Base-by-base conservation (phyloP, 225 moss, liverwort and hornwort species). In the Marchantia polymorpha region DNA sequence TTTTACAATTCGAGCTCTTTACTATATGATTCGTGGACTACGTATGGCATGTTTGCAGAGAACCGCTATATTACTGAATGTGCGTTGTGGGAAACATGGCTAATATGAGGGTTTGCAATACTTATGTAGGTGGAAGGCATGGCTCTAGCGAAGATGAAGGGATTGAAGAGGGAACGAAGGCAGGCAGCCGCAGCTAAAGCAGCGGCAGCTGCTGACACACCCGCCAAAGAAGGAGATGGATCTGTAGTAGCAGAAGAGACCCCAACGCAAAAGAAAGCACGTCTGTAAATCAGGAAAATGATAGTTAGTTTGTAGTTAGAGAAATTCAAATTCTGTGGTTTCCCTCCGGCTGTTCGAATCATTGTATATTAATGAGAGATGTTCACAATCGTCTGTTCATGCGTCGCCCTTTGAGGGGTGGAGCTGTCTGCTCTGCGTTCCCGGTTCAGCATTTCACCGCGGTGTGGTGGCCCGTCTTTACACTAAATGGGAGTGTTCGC, bases 81-180 rank as follows among this genome's bases (percentile, higher is more conserved):
- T 46, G 48, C 46, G 31, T 7, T 20, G 13, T 19, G 15, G 12
- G 29, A 74, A 74, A 26, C 23, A 52, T 25, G 26, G 14, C 12
- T 59, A 59, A 69, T 46, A 11, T 39, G 69, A 15, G 52, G 72
- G 55, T 46, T 14, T 2, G 10, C 11, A 29, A 31, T 46, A 47
- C 59, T 51, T 78, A 55, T 80, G 66, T 81, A 87, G 87, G 84
- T 85, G 59, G 87, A 84, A 75, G 87, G 82, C 72, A 87, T 87
- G 84, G 83, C 87, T 22, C 72, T 87, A 74, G 77, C 87, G 20
- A 87, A 85, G 76, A 87, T 87, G 84, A 87, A 87, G 74, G 87
- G 87, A 19, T 76, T 87, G 70, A 87, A 87, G 71, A 80, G 87
- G 72, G 87, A 87, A 80, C 70, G 87, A 55, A 84, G 84, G 56